These are phyloP conservation scores for Babesia divergens DNA, from an alignment of 169 alveolate genomes.

Conservation along the genomic window DNA sequence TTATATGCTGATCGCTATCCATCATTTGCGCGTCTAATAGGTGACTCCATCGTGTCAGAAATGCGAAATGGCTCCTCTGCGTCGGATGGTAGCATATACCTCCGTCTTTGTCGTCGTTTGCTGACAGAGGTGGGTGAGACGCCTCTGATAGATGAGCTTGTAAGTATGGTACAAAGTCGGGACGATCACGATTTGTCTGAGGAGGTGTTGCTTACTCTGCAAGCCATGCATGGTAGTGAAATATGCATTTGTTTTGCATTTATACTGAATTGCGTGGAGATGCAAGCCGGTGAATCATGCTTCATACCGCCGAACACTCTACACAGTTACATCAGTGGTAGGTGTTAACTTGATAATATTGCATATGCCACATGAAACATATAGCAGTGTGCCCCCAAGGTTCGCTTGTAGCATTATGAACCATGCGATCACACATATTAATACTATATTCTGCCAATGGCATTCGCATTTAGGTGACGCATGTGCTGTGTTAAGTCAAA, in stretches of 20 bases:
- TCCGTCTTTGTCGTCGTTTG: not conserved
- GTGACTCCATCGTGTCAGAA: not conserved
- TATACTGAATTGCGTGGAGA: constrained; percentile 81
- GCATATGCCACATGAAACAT: too few relatives aligned
- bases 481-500: too few relatives aligned
- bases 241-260: constrained; percentile 84
- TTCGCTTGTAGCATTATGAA: too few relatives aligned
- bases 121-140: not conserved
- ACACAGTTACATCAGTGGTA: constrained; percentile 88
- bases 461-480: too few relatives aligned
- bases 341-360: too few relatives aligned
- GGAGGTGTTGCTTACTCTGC: constrained; percentile 50
- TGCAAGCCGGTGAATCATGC: constrained; percentile 87
- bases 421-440: too few relatives aligned
- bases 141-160: not conserved
- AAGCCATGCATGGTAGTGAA: constrained; percentile 80
- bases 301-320: constrained; percentile 89
- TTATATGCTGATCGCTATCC: constrained; percentile 20
- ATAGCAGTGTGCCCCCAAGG: too few relatives aligned
- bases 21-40: constrained; percentile 26
- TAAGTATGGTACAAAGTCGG: not conserved
- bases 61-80: not conserved
- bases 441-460: too few relatives aligned
- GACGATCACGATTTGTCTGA: constrained; percentile 26
- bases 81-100: not conserved